Evolutionary conservation across 2,329 filamentous ascomycete genomes (phyloP).

Genomic region (Clathrospora elynae): DNA sequence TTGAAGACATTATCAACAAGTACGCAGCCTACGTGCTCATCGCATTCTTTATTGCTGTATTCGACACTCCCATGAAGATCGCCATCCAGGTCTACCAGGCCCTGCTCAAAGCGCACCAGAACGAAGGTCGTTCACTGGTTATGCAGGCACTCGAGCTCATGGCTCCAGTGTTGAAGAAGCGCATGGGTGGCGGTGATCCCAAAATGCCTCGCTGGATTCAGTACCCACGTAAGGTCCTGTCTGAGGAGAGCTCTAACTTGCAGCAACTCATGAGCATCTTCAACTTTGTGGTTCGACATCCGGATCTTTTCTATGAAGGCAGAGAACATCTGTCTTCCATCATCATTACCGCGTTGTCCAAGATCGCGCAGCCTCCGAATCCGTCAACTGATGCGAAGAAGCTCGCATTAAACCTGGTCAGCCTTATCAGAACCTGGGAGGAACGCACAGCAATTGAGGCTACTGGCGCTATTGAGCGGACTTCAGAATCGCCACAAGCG

Average conservation of each 20-base stretch:
- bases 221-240: conserved; percentile 85
- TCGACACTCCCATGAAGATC: conserved; percentile 95
- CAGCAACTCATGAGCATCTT: conserved; percentile 98
- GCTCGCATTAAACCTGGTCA: conserved; percentile 87
- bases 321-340: conserved; percentile 87
- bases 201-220: conserved; percentile 85
- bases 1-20: conserved; percentile 99
- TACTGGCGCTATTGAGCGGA: conserved; percentile 44
- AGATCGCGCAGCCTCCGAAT: conserved; percentile 82
- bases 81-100: conserved; percentile 94
- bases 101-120: conserved; percentile 88
- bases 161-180: conserved; percentile 88
- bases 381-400: conserved; percentile 91
- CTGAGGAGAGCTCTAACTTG: conserved; percentile 91
- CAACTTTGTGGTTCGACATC: conserved; percentile 91
- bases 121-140: conserved; percentile 88
- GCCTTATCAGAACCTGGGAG: conserved; percentile 91
- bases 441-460: conserved; percentile 72
- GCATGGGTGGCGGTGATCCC: conserved; percentile 72
- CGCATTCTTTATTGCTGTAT: conserved; percentile 95
- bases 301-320: conserved; percentile 92
- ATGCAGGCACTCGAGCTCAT: conserved; percentile 94
- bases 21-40: conserved; percentile 97
- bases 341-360: conserved; percentile 86
- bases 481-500: conserved; percentile 71